Conservation (phyloP, 75 land plant species). For the Selaginella tamariscina region DNA sequence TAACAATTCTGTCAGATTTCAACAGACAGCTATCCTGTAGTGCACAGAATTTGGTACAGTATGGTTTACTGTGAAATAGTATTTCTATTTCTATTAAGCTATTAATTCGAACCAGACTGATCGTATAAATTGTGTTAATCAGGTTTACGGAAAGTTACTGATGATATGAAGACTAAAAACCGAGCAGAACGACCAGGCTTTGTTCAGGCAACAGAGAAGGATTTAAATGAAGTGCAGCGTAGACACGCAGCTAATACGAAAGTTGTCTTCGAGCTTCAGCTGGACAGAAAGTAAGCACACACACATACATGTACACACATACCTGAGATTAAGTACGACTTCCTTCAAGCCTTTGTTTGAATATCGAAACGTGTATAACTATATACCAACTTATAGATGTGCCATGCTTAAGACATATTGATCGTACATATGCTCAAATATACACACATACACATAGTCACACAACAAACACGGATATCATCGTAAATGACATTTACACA, state of each 20-base stretch:
- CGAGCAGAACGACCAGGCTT: constrained; percentile 64
- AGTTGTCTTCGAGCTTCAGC: constrained; percentile 83
- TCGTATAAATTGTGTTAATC: not conserved
- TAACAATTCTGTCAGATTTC: no score
- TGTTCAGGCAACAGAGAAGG: constrained; percentile 34
- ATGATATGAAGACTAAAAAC: constrained; percentile 97
- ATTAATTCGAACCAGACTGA: not conserved
- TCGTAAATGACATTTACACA: no score
- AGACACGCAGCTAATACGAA: constrained; percentile 36
- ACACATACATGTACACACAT: no score
- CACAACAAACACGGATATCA: no score
- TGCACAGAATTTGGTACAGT: not conserved
- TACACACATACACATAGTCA: no score
- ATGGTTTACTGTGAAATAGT: not conserved
- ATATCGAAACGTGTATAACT: no score
- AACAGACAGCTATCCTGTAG: no score
- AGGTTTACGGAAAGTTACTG: constrained; percentile 87
- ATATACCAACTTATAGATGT: no score
- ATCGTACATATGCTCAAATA: no score
- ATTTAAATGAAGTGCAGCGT: constrained; percentile 14
- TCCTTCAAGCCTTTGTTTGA: no score
- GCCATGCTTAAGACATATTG: no score
- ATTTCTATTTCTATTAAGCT: not conserved
- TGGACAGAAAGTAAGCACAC: constrained; percentile 80
- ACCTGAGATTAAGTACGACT: no score